Evolutionary conservation across 2,329 filamentous ascomycete species (phyloP).

Genomic region (Pseudogymnoascus sp.): DNA sequence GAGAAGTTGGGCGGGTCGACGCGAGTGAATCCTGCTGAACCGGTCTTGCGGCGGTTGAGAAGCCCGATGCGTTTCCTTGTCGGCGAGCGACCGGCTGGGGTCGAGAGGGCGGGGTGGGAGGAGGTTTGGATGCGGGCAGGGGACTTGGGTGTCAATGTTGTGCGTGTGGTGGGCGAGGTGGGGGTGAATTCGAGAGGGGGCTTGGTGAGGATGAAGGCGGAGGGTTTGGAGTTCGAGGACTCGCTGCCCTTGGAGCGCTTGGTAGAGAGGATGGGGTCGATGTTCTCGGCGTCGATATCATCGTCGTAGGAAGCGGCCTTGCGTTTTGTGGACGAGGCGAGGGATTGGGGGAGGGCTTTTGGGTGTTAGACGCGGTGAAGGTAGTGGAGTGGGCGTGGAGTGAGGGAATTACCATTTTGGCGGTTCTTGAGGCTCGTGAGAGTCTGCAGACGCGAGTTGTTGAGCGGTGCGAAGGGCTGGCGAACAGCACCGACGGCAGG

Average conservation of each 20-base stretch:
- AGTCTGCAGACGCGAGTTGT: slow-evolving; percentile 59
- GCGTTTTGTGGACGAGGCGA: slow-evolving; percentile 39
- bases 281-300: slow-evolving; percentile 49
- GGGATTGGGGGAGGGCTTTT: slow-evolving; percentile 16
- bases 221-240: slow-evolving; percentile 27
- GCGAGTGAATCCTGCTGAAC: slow-evolving; percentile 51
- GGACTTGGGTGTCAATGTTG: slow-evolving; percentile 44
- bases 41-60: slow-evolving; percentile 57
- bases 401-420: slow-evolving; percentile 51
- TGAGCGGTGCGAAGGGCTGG: slow-evolving; percentile 68
- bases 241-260: slow-evolving; percentile 50
- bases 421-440: slow-evolving; percentile 70
- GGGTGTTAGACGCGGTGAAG: slow-evolving; percentile 3
- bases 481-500: slow-evolving; percentile 29
- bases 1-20: slow-evolving; percentile 61
- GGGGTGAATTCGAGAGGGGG: slow-evolving; percentile 18
- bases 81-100: slow-evolving; percentile 75
- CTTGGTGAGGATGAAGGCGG: slow-evolving; percentile 24
- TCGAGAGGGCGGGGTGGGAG: slow-evolving; percentile 46
- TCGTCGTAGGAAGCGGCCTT: slow-evolving; percentile 45
- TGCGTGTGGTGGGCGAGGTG: slow-evolving; percentile 21
- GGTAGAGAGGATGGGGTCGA: slow-evolving; percentile 43
- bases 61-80: slow-evolving; percentile 58
- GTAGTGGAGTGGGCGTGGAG: background rate
- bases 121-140: slow-evolving; percentile 36